Evolutionary conservation across 306 rosid species (phyloP).

Genomic region (Lathyrus sativus): DNA sequence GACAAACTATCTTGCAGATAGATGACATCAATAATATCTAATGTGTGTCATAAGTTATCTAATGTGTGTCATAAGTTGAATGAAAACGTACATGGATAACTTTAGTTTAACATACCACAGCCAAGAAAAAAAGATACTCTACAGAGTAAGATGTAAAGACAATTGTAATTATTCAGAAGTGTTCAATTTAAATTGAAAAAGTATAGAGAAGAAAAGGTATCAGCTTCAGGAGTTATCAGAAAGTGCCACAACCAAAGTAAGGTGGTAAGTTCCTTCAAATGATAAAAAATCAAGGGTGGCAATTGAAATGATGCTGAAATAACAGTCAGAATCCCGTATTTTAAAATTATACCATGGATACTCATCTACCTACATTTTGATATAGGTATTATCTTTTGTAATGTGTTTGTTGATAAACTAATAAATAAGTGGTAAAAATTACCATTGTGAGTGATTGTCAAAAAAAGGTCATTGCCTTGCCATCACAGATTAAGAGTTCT

Average conservation of each 20-base stretch:
- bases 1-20: too few relatives aligned
- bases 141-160: too few relatives aligned
- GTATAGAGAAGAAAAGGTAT: neutral
- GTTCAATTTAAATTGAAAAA: neutral
- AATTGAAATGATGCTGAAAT: neutral
- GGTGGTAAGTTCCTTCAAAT: neutral
- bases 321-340: neutral
- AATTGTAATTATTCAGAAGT: neutral
- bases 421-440: neutral
- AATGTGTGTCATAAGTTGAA: too few relatives aligned
- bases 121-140: too few relatives aligned
- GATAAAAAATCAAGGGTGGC: neutral
- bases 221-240: neutral
- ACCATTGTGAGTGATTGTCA: conserved; percentile 3
- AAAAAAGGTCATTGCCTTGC: neutral
- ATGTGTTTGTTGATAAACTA: neutral
- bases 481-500: neutral
- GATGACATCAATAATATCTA: too few relatives aligned
- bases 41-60: too few relatives aligned
- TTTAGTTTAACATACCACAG: too few relatives aligned
- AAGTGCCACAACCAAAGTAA: neutral
- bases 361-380: neutral
- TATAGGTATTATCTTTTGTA: neutral
- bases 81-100: too few relatives aligned
- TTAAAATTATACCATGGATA: neutral